These are phyloP conservation scores for Yamadazyma friedrichii DNA, from an alignment of 1,139 yeast species.

Conservation along the genomic window DNA sequence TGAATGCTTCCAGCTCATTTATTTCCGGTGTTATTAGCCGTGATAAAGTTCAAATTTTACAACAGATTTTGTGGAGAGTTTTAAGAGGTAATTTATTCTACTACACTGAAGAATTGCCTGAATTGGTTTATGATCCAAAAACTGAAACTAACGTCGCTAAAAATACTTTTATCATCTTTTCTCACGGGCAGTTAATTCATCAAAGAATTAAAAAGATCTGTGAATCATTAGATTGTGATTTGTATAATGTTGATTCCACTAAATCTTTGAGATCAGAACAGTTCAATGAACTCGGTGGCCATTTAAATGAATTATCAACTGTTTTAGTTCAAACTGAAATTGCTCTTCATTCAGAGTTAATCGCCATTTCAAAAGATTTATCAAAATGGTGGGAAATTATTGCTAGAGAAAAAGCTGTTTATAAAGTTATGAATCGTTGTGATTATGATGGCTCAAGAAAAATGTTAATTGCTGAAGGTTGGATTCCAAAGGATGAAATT, in stretches of 20 bases:
- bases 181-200: slow-evolving; percentile 43
- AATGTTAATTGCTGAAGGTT: slow-evolving; percentile 72
- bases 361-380: slow-evolving; percentile 72
- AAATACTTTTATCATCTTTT: slow-evolving; percentile 44
- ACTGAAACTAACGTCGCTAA: slow-evolving; percentile 31
- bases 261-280: slow-evolving; percentile 41
- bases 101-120: slow-evolving; percentile 64
- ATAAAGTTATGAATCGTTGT: slow-evolving; percentile 63
- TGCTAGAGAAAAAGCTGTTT: slow-evolving; percentile 70
- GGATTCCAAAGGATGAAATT: slow-evolving; percentile 69
- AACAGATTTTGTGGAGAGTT: slow-evolving; percentile 89
- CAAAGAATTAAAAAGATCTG: slow-evolving; percentile 44
- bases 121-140: slow-evolving; percentile 40
- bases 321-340: slow-evolving; percentile 55
- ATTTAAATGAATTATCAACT: slow-evolving; percentile 56
- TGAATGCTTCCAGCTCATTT: slow-evolving; percentile 34
- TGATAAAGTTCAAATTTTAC: slow-evolving; percentile 66
- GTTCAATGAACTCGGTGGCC: slow-evolving; percentile 52
- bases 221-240: slow-evolving; percentile 46
- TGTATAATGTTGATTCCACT: slow-evolving; percentile 37
- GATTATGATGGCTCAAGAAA: slow-evolving; percentile 65
- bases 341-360: slow-evolving; percentile 65
- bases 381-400: slow-evolving; percentile 68
- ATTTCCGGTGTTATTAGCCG: slow-evolving; percentile 84
- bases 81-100: slow-evolving; percentile 87